Evolutionary conservation across 140 eudicot species (phyloP), one percentile per base, ranked within the genome.

Genomic region (Ambrosia hybrid): DNA sequence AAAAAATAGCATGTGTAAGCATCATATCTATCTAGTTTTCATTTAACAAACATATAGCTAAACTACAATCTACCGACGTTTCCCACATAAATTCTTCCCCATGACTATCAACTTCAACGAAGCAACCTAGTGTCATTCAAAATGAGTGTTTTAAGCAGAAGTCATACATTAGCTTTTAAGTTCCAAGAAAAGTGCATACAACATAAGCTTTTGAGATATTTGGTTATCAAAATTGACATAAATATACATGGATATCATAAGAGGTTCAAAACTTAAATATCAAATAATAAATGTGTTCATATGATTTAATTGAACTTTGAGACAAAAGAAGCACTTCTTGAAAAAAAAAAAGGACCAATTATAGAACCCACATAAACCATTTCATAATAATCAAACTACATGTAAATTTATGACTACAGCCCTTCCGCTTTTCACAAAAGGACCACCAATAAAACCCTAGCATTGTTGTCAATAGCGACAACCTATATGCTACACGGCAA

Each of bases 101-200:
- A 9, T 33, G 16, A 45, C 11, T 16, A 66, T 66, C 60, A 68
- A 68, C 73, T 49, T 68, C 9, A 14, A 57, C 43, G 7, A 49
- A 51, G 16, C 73, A 68, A 33, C 61, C 61, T 38, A 41, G 55
- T 41, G 70, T 4, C 16, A 65, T 39, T 41, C 70, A n/a, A 68
- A 46, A 68, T 2, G 30, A 13, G 49, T 1, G 2, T 49, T 68
- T 10, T 68, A 26, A 45, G 39, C 13, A 48, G 30, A 17, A 1
- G 43, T 45, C 9, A 67, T 43, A 26, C 21, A 60, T 49, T 68
- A 49, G 49, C 61, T 51, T 46, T 13, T 33, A 30, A 51, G 16
- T 51, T 68, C 34, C 73, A 30, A 51, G 60, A 51, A 21, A 51
- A 21, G 15, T 49, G 45, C 38, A 65, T 16, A 43, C 55, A 41